Evolutionary conservation across 1,284 basidiomycete genomes (phyloP).

Genomic region (Takashimella tepidaria): DNA sequence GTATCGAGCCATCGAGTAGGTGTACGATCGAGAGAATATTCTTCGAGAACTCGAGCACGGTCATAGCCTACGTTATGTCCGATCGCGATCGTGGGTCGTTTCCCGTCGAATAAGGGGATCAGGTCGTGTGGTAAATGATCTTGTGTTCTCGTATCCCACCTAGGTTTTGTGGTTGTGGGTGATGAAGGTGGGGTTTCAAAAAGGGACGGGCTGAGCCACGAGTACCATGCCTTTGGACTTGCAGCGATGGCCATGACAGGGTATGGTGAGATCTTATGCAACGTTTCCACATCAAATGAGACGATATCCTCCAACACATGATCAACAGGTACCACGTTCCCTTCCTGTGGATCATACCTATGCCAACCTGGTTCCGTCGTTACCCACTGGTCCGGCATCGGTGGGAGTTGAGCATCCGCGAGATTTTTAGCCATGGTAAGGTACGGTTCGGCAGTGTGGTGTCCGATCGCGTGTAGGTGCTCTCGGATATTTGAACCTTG

Average conservation of each 20-base stretch:
- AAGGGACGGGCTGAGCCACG: conserved; percentile 93
- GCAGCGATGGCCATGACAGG: conserved; percentile 88
- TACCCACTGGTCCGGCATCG: conserved; percentile 64
- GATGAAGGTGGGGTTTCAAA: conserved; percentile 50
- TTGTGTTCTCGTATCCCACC: conserved; percentile 29
- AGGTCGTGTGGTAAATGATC: conserved; percentile 30
- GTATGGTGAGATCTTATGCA: conserved; percentile 75
- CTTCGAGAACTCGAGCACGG: conserved; percentile 74
- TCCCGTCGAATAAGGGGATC: conserved; percentile 34
- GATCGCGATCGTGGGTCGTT: conserved; percentile 63
- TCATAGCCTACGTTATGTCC: conserved; percentile 97
- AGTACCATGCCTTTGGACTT: conserved; percentile 81
- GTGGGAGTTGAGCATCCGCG: conserved; percentile 56
- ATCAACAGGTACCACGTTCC: conserved; percentile 27
- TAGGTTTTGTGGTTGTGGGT: conserved; percentile 4
- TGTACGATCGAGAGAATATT: conserved; percentile 69
- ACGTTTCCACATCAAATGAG: conserved; percentile 90
- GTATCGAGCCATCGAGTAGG: conserved; percentile 87
- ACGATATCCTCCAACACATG: conserved; percentile 62
- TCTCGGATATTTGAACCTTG: conserved; percentile 78
- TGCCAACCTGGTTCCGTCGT: conserved; percentile 79
- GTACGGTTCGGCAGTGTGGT: conserved; percentile 72
- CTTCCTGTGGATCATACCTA: conserved; percentile 58
- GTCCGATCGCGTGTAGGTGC: conserved; percentile 82
- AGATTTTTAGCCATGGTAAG: conserved; percentile 67